Conservation (phyloP, 352 stramenopile species). For the Halophytophthora polymorphica region DNA sequence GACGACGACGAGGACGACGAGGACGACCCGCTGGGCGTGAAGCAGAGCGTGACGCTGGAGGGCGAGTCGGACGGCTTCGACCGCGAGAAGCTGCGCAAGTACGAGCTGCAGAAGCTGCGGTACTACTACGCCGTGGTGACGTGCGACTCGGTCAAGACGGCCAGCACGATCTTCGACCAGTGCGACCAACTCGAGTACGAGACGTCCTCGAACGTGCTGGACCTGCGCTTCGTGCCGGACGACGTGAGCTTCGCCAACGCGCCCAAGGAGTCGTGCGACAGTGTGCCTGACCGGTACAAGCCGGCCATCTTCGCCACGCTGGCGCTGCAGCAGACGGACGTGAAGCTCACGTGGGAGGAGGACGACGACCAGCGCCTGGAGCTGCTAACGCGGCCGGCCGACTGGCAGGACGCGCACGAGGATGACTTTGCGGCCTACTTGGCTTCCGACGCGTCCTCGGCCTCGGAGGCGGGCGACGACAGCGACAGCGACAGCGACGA, state of each 20-base stretch:
- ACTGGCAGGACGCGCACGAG: constrained; percentile 87
- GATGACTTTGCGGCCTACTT: constrained; percentile 95
- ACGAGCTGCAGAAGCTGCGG: constrained; percentile 96
- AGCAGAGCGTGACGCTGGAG: constrained; percentile 54
- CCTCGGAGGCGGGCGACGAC: constrained; percentile 50
- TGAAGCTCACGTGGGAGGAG: constrained; percentile 96
- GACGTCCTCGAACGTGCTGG: constrained; percentile 92
- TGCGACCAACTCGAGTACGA: constrained; percentile 98
- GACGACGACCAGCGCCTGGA: constrained; percentile 90
- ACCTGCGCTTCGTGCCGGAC: constrained; percentile 93
- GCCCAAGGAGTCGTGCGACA: constrained; percentile 81
- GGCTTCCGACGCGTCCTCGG: constrained; percentile 74
- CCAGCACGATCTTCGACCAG: constrained; percentile 92
- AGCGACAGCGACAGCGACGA: constrained; percentile 46
- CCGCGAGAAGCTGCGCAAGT: constrained; percentile 93
- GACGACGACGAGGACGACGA: constrained; percentile 56
- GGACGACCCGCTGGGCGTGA: constrained; percentile 67
- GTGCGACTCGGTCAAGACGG: constrained; percentile 90
- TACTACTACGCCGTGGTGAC: constrained; percentile 98
- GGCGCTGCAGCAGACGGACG: constrained; percentile 90
- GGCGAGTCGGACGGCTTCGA: constrained; percentile 84
- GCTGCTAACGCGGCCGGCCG: constrained; percentile 63
- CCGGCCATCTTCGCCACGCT: constrained; percentile 93
- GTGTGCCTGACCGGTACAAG: constrained; percentile 92
- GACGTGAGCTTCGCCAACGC: constrained; percentile 87